Evolutionary conservation across 2,329 filamentous ascomycete genomes (phyloP).

Genomic region (Juglanconis sp.): DNA sequence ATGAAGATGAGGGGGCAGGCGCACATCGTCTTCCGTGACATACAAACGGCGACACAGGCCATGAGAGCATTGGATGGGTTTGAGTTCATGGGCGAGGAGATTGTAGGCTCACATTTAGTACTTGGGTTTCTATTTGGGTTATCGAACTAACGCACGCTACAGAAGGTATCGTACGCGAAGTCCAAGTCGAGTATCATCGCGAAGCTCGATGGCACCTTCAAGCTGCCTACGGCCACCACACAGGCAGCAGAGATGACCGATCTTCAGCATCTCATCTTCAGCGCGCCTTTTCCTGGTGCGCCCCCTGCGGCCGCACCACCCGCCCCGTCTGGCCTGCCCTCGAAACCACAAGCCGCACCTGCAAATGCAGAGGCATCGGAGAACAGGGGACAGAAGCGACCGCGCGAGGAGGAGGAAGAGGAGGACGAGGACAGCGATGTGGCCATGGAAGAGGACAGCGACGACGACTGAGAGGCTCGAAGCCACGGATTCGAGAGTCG

Average conservation of each 20-base stretch:
- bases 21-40: slow-evolving; percentile 85
- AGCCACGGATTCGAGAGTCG: neutral
- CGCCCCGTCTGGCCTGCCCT: slow-evolving; percentile 37
- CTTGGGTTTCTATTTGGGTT: neutral
- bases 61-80: slow-evolving; percentile 86
- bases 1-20: slow-evolving; percentile 94
- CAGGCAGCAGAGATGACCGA: slow-evolving; percentile 65
- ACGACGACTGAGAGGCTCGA: slow-evolving; percentile 55
- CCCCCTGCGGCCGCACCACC: slow-evolving; percentile 37
- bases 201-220: slow-evolving; percentile 89
- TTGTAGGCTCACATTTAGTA: slow-evolving; percentile 58
- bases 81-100: slow-evolving; percentile 77
- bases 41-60: slow-evolving; percentile 88
- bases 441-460: slow-evolving; percentile 67
- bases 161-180: slow-evolving; percentile 92
- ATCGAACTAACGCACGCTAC: slow-evolving; percentile 14
- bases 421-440: slow-evolving; percentile 61
- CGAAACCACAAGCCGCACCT: slow-evolving; percentile 49
- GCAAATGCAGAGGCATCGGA: slow-evolving; percentile 52
- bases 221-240: slow-evolving; percentile 56
- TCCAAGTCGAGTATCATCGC: slow-evolving; percentile 83
- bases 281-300: slow-evolving; percentile 56
- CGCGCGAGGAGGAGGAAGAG: slow-evolving; percentile 65
- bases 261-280: slow-evolving; percentile 78
- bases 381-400: slow-evolving; percentile 65